Evolutionary conservation across 2,329 filamentous ascomycete genomes (phyloP).

Genomic region (Colletotrichum sp.): DNA sequence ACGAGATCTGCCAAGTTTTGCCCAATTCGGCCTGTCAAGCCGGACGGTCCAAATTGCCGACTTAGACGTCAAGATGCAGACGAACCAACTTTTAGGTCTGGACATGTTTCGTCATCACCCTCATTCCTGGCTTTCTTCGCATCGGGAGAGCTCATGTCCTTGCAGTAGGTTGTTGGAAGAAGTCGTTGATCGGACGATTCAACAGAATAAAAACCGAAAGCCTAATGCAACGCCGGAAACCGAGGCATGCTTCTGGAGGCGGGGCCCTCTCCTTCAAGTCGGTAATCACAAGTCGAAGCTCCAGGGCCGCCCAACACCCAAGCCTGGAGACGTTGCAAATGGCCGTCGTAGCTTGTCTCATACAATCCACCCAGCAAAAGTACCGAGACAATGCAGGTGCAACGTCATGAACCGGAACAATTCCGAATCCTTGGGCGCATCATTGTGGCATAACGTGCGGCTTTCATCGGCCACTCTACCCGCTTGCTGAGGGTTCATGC

Average conservation of each 20-base stretch:
- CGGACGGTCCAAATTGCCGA: not conserved
- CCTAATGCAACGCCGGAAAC: not conserved
- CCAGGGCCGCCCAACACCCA: not conserved
- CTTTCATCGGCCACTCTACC: not conserved
- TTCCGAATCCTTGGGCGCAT: not conserved
- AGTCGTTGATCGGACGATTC: not conserved
- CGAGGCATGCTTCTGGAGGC: not conserved
- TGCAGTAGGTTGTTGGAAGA: not conserved
- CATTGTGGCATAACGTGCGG: not conserved
- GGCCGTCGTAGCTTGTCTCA: not conserved
- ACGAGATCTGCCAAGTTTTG: not conserved
- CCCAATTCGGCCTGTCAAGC: not conserved
- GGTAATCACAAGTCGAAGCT: not conserved
- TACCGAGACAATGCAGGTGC: not conserved
- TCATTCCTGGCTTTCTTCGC: not conserved
- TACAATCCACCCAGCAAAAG: not conserved
- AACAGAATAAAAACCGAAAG: not conserved
- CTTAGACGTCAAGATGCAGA: not conserved
- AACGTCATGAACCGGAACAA: not conserved
- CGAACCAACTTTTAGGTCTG: not conserved
- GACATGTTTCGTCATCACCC: not conserved
- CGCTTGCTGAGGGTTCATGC: not conserved
- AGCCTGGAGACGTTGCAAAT: not conserved
- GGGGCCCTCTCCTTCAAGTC: not conserved
- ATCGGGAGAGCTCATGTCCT: not conserved